These are phyloP conservation scores for Malbranchea cinnamomea DNA, from an alignment of 2,329 filamentous ascomycete genomes.

Conservation along the genomic window DNA sequence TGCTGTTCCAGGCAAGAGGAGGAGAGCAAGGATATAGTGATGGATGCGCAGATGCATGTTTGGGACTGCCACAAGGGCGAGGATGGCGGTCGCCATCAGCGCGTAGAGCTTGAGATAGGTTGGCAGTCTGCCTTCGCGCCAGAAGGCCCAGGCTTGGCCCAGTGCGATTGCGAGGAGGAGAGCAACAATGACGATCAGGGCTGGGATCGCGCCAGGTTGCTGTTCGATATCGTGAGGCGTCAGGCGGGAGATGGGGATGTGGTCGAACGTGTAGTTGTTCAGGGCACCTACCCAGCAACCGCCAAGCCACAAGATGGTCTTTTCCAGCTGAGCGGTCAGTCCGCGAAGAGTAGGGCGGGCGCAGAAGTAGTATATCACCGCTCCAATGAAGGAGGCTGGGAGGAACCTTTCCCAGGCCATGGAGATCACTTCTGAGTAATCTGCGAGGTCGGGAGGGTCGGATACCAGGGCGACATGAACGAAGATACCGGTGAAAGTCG, in stretches of 20 bases:
- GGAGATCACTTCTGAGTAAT: constrained; percentile 41
- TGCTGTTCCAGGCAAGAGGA: constrained; percentile 43
- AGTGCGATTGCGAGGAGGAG: constrained; percentile 37
- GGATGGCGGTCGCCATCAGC: constrained; percentile 27
- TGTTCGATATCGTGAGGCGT: constrained; percentile 46
- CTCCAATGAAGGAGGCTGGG: constrained; percentile 43
- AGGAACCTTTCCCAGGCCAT: constrained; percentile 42
- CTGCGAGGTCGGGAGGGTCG: constrained; percentile 40
- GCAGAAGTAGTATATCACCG: constrained; percentile 41
- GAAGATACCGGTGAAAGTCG: constrained; percentile 41
- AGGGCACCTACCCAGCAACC: constrained; percentile 45
- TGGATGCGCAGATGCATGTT: constrained; percentile 47
- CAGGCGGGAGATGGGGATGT: constrained; percentile 46
- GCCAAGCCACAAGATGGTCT: constrained; percentile 46
- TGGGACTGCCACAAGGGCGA: constrained; percentile 39
- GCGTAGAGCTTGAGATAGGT: constrained; percentile 35
- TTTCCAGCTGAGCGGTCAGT: constrained; percentile 43
- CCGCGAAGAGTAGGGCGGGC: constrained; percentile 33
- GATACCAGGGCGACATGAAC: constrained; percentile 46
- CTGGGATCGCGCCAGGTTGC: constrained; percentile 44
- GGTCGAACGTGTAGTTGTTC: constrained; percentile 50
- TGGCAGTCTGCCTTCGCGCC: constrained; percentile 43
- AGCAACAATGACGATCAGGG: constrained; percentile 39
- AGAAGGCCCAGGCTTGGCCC: constrained; percentile 41
- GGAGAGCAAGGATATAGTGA: constrained; percentile 46